These are phyloP conservation scores for Fusarium transvaalense DNA, from an alignment of 2,329 filamentous ascomycete genomes.

Conservation along the genomic window DNA sequence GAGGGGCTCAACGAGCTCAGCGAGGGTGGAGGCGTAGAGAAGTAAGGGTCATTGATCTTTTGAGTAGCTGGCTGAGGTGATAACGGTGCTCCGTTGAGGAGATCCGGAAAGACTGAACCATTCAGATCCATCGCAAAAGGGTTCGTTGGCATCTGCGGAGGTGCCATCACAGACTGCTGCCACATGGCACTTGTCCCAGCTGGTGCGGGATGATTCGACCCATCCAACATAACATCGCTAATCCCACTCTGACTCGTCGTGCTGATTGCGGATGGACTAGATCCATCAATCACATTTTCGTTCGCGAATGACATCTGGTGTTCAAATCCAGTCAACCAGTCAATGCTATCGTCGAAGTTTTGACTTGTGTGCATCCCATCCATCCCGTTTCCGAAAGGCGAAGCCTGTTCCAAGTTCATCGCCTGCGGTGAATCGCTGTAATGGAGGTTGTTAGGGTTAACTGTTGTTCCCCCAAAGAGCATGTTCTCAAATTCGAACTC, in stretches of 20 bases:
- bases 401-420: conserved; percentile 71
- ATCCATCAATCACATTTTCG: conserved; percentile 89
- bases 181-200: conserved; percentile 72
- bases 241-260: conserved; percentile 92
- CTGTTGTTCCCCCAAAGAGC: conserved; percentile 76
- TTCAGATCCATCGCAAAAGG: conserved; percentile 82
- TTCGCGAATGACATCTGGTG: conserved; percentile 79
- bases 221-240: conserved; percentile 92
- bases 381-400: conserved; percentile 69
- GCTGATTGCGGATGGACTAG: conserved; percentile 95
- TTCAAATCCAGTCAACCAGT: conserved; percentile 86
- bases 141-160: conserved; percentile 74
- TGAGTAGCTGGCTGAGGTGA: conserved; percentile 82
- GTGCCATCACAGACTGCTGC: conserved; percentile 76
- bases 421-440: conserved; percentile 83
- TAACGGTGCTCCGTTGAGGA: conserved; percentile 77
- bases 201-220: conserved; percentile 73
- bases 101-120: conserved; percentile 80
- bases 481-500: conserved; percentile 65
- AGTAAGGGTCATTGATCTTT: conserved; percentile 78
- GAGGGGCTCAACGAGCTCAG: conserved; percentile 80
- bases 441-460: conserved; percentile 82
- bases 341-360: conserved; percentile 81
- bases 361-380: conserved; percentile 69
- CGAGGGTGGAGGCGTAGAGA: conserved; percentile 81